phyloP scores from a whole-genome alignment of 2,329 filamentous ascomycete species.

The Tricladium varicosporioides region DNA sequence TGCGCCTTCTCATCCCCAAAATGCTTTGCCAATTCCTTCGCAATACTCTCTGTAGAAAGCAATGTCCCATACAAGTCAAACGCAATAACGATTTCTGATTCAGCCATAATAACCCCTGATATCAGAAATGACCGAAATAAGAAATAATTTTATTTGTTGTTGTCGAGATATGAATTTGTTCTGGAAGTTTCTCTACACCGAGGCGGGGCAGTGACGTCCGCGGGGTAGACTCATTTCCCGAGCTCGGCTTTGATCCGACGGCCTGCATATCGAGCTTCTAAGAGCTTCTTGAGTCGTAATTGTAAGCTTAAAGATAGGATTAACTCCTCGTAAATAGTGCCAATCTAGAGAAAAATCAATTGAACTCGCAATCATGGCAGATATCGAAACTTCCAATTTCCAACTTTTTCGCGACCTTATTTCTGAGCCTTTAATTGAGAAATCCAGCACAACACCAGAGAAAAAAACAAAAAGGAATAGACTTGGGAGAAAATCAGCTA shows the following conservation, averaged over 20 bases:
- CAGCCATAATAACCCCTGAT: constrained; percentile 20
- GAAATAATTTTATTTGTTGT: neutral
- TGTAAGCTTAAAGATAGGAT: neutral
- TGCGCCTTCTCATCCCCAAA: constrained; percentile 57
- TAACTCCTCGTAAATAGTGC: neutral
- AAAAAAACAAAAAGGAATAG: constrained; percentile 43
- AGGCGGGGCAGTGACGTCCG: constrained; percentile 12
- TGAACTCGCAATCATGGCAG: constrained; percentile 7
- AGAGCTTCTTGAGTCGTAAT: neutral
- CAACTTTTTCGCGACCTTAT: constrained; percentile 73
- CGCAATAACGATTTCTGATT: constrained; percentile 51
- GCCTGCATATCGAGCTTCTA: neutral
- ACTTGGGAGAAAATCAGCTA: constrained; percentile 21
- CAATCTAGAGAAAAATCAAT: no score
- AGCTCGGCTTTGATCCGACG: neutral
- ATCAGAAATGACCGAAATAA: neutral
- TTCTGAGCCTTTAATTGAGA: constrained; percentile 65
- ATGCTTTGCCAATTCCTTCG: constrained; percentile 52
- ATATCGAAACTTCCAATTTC: constrained; percentile 52
- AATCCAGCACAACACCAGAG: constrained; percentile 44
- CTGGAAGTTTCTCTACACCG: neutral
- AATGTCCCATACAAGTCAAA: constrained; percentile 78
- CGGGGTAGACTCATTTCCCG: constrained; percentile 13
- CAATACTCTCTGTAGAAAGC: constrained; percentile 69
- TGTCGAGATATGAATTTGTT: neutral